These are phyloP conservation scores for Neonectria hederae DNA, from an alignment of 2,329 filamentous ascomycete genomes.

Conservation along the genomic window DNA sequence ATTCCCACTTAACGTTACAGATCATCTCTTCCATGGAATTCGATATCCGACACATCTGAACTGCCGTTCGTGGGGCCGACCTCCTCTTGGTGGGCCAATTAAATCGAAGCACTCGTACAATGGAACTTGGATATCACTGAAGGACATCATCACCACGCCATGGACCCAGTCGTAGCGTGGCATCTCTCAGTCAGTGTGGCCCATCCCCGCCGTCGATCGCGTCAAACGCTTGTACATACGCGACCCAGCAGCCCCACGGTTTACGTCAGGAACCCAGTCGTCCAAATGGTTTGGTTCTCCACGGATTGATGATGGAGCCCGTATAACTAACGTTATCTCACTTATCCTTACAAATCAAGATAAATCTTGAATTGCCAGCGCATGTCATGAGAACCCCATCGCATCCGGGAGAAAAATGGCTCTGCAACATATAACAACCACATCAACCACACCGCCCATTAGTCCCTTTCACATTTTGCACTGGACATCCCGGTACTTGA, in stretches of 20 bases:
- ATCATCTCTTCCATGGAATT: slow-evolving; percentile 16
- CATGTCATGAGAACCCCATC: neutral
- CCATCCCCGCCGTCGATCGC: slow-evolving; percentile 3
- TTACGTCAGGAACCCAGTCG: slow-evolving; percentile 10
- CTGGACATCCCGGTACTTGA: neutral
- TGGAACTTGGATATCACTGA: neutral
- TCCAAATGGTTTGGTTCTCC: neutral
- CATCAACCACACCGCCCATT: slow-evolving; percentile 1
- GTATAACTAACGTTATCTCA: too few relatives aligned
- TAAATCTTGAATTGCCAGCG: neutral
- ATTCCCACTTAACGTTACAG: slow-evolving; percentile 17
- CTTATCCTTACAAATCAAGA: slow-evolving; percentile 18
- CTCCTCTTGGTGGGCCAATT: neutral
- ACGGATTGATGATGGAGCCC: neutral
- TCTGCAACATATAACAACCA: neutral
- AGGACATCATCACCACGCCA: slow-evolving; percentile 1
- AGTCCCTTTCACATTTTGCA: neutral
- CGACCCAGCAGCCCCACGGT: slow-evolving; percentile 5
- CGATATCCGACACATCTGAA: neutral
- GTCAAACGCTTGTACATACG: neutral
- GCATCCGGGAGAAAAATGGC: neutral
- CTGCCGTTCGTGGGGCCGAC: neutral
- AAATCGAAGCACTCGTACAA: neutral
- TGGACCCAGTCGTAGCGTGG: neutral
- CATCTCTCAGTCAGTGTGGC: neutral